Evolutionary conservation across 208 protist species (phyloP).

Genomic region (Leptomonas seymouri): DNA sequence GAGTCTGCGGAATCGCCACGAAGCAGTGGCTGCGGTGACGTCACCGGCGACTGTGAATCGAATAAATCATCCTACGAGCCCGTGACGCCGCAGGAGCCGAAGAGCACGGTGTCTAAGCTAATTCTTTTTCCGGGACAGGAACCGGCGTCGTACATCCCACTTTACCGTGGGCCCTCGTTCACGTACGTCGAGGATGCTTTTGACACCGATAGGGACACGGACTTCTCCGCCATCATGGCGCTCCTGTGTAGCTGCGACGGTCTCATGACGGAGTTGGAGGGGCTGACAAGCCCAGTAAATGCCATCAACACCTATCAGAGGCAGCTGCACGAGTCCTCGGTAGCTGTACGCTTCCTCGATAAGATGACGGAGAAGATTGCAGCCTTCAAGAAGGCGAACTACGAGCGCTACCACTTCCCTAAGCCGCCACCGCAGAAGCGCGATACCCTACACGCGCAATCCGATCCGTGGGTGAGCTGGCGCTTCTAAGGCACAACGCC

Average conservation of each 20-base stretch:
- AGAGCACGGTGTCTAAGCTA: constrained; percentile 16
- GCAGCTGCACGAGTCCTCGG: constrained; percentile 42
- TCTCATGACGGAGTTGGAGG: constrained; percentile 39
- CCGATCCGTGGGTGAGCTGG: constrained; percentile 32
- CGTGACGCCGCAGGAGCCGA: constrained; percentile 12
- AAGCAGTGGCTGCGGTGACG: not conserved
- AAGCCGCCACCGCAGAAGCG: constrained; percentile 22
- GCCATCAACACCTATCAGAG: constrained; percentile 40
- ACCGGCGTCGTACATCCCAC: constrained; percentile 18
- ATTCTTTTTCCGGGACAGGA: constrained; percentile 7
- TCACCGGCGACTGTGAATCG: not conserved
- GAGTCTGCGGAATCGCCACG: not conserved
- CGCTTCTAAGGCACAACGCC: constrained; percentile 15
- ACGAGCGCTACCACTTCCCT: constrained; percentile 35
- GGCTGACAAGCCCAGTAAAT: constrained; percentile 20
- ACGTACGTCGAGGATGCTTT: constrained; percentile 42
- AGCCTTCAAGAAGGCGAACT: constrained; percentile 10
- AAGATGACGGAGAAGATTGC: constrained; percentile 28
- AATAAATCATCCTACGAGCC: constrained; percentile 14
- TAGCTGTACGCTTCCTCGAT: constrained; percentile 32
- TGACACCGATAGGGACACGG: constrained; percentile 34
- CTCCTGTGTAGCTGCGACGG: constrained; percentile 35
- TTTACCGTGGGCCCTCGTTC: constrained; percentile 34
- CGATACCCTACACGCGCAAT: constrained; percentile 12
- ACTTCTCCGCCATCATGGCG: constrained; percentile 33